Conservation (phyloP, 2,329 filamentous ascomycete genomes). For the Leptographium galeiforme region DNA sequence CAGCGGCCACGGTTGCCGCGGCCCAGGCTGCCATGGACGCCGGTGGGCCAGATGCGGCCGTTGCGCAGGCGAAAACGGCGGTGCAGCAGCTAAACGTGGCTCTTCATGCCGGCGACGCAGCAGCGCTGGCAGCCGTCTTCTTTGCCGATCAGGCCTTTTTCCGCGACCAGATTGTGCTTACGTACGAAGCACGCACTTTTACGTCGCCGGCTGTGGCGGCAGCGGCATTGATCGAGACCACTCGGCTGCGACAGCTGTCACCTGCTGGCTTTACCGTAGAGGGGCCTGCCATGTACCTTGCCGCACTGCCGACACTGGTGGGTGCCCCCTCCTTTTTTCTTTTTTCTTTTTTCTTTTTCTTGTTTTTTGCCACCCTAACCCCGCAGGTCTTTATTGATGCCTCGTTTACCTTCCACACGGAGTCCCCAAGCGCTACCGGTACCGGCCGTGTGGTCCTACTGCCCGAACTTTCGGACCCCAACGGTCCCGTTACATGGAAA, state of each 20-base stretch:
- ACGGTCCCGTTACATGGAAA: neutral
- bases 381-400: neutral
- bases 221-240: neutral
- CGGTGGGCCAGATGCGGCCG: neutral
- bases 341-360: neutral
- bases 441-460: neutral
- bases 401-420: neutral
- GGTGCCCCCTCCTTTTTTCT: neutral
- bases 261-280: neutral
- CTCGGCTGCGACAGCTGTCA: neutral
- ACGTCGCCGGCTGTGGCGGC: neutral
- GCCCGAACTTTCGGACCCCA: neutral
- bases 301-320: neutral
- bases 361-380: neutral
- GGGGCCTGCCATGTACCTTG: neutral
- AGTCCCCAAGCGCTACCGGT: neutral
- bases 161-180: slow-evolving; percentile 1
- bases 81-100: neutral
- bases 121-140: neutral
- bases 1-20: neutral
- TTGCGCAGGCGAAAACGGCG: neutral
- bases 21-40: neutral
- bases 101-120: neutral
- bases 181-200: neutral
- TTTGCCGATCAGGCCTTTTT: slow-evolving; percentile 1